Base-by-base conservation (phyloP, 805 yeast genomes). In the Lachancea cidri region DNA sequence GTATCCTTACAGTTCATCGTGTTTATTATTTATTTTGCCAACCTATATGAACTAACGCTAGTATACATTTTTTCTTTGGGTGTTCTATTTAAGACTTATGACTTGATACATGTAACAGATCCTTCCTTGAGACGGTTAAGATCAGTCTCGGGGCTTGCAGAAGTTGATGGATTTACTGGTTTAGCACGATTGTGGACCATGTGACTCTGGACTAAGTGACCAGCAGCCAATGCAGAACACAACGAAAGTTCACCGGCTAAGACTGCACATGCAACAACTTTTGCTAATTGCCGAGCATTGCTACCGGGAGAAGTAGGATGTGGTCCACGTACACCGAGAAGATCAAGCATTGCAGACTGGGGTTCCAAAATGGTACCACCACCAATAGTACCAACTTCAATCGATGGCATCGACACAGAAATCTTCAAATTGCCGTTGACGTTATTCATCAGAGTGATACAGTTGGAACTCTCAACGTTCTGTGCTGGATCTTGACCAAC, bases 401-500 rank as follows among this genome's bases (percentile, higher is more conserved):
- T 87, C 20, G 94, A 86, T 22, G 99, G 99, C 99, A 93, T 93
- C 3, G 98, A 86, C n/a, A 93, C 98, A 1, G 96, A 86, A 30
- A 93, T 83, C 52, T 79, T 83, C 58, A 93, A 74, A 57, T 86
- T 86, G 11, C 96, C 98, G 31, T 74, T 72, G 37, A 73, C 72
- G 61, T 85, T 87, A 56, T 82, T 81, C 95, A 93, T 89, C 52
- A 93, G 72, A 1, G 99, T 93, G 45, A 93, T 91, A 81, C 99
- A 93, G 67, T 89, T 91, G 24, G 97, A 87, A 46, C 94, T 82
- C 70, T 91, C 99, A 39, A 93, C 97, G 59, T 93, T 93, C 70
- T 93, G 98, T 1, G 98, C 98, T n/a, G 99, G 98, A 67, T 93
- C 99, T 71, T 93, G 99, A 43, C 99, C 99, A 44, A 95, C 78